phyloP scores from a whole-genome alignment of 2,329 filamentous ascomycete genomes.

The Dothideomycetes sp. region DNA sequence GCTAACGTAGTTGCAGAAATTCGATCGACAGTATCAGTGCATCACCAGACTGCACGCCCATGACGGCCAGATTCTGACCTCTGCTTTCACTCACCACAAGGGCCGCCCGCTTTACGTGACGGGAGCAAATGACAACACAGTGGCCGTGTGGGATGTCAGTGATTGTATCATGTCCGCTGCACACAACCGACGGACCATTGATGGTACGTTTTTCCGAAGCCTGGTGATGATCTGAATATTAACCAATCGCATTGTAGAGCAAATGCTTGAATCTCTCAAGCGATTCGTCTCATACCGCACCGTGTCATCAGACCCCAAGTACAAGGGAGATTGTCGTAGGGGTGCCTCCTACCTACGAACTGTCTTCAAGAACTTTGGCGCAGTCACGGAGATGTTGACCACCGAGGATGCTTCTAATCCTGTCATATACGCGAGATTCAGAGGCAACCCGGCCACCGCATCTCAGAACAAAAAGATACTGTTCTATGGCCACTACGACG shows the following conservation, averaged over 20 bases:
- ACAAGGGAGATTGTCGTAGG: constrained; percentile 81
- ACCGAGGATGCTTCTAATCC: constrained; percentile 72
- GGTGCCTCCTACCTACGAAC: constrained; percentile 84
- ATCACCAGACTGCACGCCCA: constrained; percentile 73
- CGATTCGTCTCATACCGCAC: constrained; percentile 90
- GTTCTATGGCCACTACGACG: constrained; percentile 97
- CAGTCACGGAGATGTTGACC: constrained; percentile 80
- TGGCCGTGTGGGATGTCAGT: constrained; percentile 76
- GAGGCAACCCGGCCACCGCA: constrained; percentile 56
- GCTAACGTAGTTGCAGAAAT: constrained; percentile 40
- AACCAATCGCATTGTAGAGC: constrained; percentile 28
- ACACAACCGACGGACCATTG: constrained; percentile 41
- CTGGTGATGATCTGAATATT: background rate
- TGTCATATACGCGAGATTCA: constrained; percentile 84
- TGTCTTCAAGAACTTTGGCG: constrained; percentile 85
- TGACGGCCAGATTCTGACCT: constrained; percentile 75
- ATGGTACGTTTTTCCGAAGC: constrained; percentile 30
- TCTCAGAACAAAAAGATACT: constrained; percentile 71
- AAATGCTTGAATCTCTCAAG: constrained; percentile 54
- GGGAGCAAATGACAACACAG: constrained; percentile 81
- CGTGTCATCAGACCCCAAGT: constrained; percentile 75
- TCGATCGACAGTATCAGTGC: constrained; percentile 74
- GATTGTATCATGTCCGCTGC: constrained; percentile 40
- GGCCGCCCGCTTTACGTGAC: constrained; percentile 80
- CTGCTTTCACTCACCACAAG: constrained; percentile 59